Evolutionary conservation across 768 basidiomycete genomes (phyloP).

Genomic region (Termitomyces sp.): DNA sequence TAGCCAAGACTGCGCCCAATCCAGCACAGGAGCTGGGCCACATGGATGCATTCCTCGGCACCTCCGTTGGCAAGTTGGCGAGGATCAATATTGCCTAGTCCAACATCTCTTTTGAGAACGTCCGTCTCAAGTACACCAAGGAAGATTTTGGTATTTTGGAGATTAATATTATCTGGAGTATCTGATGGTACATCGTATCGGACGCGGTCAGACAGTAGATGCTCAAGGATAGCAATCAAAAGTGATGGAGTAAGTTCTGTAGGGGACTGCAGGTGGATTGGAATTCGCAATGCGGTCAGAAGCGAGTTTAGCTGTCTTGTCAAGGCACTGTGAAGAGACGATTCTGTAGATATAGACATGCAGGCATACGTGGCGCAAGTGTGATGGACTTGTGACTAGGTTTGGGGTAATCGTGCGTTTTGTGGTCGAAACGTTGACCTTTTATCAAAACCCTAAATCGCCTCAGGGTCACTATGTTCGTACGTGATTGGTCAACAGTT

Average conservation of each 20-base stretch:
- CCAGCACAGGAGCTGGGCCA: constrained; percentile 68
- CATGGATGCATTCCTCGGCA: constrained; percentile 59
- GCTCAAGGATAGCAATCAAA: constrained; percentile 65
- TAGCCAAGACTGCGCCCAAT: constrained; percentile 43
- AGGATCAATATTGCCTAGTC: constrained; percentile 62
- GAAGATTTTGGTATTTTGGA: constrained; percentile 69
- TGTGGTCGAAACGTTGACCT: no score
- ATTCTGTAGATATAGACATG: constrained; percentile 8
- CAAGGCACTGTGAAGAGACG: not conserved
- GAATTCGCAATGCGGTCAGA: constrained; percentile 10
- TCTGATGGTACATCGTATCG: constrained; percentile 19
- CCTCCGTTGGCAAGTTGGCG: constrained; percentile 56
- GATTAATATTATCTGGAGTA: constrained; percentile 30
- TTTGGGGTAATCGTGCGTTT: not conserved
- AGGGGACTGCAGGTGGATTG: constrained; percentile 35
- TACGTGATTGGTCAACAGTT: not conserved
- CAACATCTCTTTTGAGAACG: constrained; percentile 53
- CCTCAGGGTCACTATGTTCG: not conserved
- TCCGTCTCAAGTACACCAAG: constrained; percentile 69
- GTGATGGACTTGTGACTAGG: constrained; percentile 1
- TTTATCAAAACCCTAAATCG: not conserved
- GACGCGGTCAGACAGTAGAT: constrained; percentile 48
- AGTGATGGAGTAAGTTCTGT: constrained; percentile 67
- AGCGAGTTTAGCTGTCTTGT: constrained; percentile 13
- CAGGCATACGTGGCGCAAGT: constrained; percentile 13